Evolutionary conservation across 2,329 filamentous ascomycete species (phyloP).

Genomic region (Teratosphaeria epicoccoides): DNA sequence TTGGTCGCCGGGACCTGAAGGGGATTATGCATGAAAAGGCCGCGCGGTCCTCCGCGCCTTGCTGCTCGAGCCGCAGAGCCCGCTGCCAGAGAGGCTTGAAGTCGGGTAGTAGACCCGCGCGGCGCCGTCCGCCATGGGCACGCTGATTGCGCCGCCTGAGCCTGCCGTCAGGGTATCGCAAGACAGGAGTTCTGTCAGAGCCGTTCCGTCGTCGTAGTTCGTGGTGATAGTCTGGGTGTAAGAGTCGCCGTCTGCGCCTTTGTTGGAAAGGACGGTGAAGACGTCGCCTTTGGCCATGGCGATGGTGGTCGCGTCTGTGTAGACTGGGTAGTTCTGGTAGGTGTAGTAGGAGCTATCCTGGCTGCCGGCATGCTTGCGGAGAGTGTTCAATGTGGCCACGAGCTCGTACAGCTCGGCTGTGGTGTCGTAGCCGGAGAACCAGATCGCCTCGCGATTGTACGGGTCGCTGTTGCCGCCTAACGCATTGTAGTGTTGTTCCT

Average conservation of each 20-base stretch:
- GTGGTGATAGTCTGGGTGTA: constrained; percentile 19
- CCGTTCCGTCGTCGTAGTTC: constrained; percentile 18
- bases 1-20: too few species aligned
- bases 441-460: constrained; percentile 33
- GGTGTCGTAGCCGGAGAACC: constrained; percentile 33
- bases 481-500: constrained; percentile 48
- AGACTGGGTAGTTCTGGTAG: constrained; percentile 30
- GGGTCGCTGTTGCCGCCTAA: constrained; percentile 25
- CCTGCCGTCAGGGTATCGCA: constrained; percentile 24
- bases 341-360: constrained; percentile 30
- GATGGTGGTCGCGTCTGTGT: constrained; percentile 33
- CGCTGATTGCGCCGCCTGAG: constrained; percentile 19
- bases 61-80: constrained; percentile 9
- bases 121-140: constrained; percentile 27
- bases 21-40: neutral
- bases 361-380: constrained; percentile 38
- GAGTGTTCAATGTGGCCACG: constrained; percentile 38
- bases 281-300: constrained; percentile 40
- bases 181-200: constrained; percentile 29
- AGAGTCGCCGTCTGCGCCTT: constrained; percentile 15
- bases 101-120: constrained; percentile 29
- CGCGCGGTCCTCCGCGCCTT: constrained; percentile 1
- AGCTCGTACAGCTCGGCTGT: constrained; percentile 31
- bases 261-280: constrained; percentile 28
- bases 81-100: constrained; percentile 8